Percentiles rank a stretch among this genome's conserved stretches.
Evolutionary conservation across 2,329 filamentous ascomycete genomes (phyloP).

Genomic region (Alternaria metachromatica): DNA sequence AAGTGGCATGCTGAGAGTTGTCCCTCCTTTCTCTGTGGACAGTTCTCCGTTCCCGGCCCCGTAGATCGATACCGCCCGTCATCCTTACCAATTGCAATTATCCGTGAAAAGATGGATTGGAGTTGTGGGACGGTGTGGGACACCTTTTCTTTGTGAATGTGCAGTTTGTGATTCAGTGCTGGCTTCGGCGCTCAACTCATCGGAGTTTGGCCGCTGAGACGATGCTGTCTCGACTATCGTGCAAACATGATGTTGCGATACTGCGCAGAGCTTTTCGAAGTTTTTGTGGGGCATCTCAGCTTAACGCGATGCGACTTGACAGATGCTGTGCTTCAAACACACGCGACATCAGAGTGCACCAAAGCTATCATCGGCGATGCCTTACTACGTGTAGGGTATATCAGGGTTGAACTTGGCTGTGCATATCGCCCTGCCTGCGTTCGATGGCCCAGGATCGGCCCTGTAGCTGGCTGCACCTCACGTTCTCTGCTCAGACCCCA

Average conservation of each 20-base stretch:
- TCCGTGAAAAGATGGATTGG: constrained; percentile 52
- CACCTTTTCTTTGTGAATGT: constrained; percentile 22
- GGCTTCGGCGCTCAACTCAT: too few relatives aligned
- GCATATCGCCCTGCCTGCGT: background rate
- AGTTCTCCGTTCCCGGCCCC: constrained; percentile 55
- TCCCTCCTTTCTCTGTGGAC: constrained; percentile 42
- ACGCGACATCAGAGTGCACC: background rate
- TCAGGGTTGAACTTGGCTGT: background rate
- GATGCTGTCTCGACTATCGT: background rate
- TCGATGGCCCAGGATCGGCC: background rate
- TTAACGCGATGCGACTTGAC: background rate
- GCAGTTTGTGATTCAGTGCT: too few relatives aligned
- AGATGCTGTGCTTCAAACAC: background rate
- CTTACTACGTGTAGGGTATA: background rate
- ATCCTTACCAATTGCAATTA: constrained; percentile 49
- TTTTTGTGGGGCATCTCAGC: background rate
- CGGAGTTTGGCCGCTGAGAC: background rate
- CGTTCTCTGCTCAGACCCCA: background rate
- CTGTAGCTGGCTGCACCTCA: background rate
- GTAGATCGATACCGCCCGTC: constrained; percentile 48
- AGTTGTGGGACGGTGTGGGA: constrained; percentile 54
- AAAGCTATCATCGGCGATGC: too few relatives aligned
- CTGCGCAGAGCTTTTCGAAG: background rate
- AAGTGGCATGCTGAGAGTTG: constrained; percentile 53
- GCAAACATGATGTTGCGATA: background rate